Evolutionary conservation across 129 eudicot species (phyloP), one percentile per base, ranked within the genome.

Genomic region (Arctium minus): DNA sequence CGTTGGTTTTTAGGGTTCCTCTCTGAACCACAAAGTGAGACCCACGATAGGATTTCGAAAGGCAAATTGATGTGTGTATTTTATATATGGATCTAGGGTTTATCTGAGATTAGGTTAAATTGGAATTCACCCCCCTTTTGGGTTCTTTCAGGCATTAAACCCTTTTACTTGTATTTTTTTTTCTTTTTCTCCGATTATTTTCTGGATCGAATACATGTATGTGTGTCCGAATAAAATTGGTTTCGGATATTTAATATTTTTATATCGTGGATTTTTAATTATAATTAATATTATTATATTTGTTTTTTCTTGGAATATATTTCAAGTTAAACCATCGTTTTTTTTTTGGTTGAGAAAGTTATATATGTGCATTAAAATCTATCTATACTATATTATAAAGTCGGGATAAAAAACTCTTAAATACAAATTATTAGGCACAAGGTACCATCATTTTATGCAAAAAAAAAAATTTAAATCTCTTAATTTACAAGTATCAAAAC

Each of bases 1-100:
- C 12, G 50, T 72, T 73, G 74, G 30, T 38, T 56, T 60, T 64
- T 84, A 79, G 84, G 84, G 84, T 79, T 84, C 78, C n/a, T 30
- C 6, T 71, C 69, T 70, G 75, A 70, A 37, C 64, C 44, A 50
- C 44, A 33, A 74, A 15, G 73, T 38, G 73, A 82, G 70, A 76
- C 39, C 82, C 71, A 72, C 10, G 84, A 80, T 12, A 4, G 65
- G 65, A 9, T 74, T 79, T 72, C 39, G 79, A 37, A 53, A 71
- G 4, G 53, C 72, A 80, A 50, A 27, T 32, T 77, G 80, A 40
- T 10, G 13, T 9, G 71, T 33, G 42, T 67, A 35, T 79, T 3
- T 53, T 56, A 60, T 60, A 60, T 17, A 5, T n/a, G 29, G 68
- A 60, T 60, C 0, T 60, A 69, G 76, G 82, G 80, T 76, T 76